Base-by-base conservation (phyloP, 2,329 filamentous ascomycete genomes). In the Fusarium sp. region DNA sequence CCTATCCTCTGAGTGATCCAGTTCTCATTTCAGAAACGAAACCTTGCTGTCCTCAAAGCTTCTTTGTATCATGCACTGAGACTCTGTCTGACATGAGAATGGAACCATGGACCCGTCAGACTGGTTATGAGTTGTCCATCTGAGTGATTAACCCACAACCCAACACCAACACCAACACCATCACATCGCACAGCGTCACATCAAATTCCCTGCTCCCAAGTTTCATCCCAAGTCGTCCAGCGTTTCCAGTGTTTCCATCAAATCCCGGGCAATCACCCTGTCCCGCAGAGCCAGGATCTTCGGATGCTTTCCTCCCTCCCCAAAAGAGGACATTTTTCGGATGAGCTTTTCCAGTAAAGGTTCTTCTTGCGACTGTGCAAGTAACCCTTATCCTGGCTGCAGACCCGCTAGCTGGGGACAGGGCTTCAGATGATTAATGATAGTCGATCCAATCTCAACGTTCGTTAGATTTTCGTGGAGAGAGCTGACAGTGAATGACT, bases 221-320 rank as follows among this genome's bases (percentile, higher is more conserved):
- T 73, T 73, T 73, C 70, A 73, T 73, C 70, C 70, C 70, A 72
- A 70, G 70, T 71, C 66, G 44, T 35, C 54, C 50, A 44, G 67
- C 59, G 60, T 71, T 69, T 71, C 60, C 47, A 64, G 67, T 49
- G 42, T 58, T 63, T 64, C 61, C 66, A 67, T 46, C 64, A 67
- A 44, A 67, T 58, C 43, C 52, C 30, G 32, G 25, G 32, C 37
- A 56, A 38, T 35, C 35, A 30, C 49, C 42, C 43, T 70, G 66
- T 59, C 37, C 47, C 35, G 42, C 57, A 52, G 57, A 57, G 50
- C 67, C 67, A 57, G 71, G 71, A 35, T 72, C 37, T 60, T 59
- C 67, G 71, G 71, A 43, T 74, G 54, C 40, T 73, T 64, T 71
- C 67, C 56, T 63, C 61, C 70, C 60, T 47, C 23, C 50, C 50